phyloP scores from a whole-genome alignment of 352 stramenopile species.

The Globisporangium emineosum region DNA sequence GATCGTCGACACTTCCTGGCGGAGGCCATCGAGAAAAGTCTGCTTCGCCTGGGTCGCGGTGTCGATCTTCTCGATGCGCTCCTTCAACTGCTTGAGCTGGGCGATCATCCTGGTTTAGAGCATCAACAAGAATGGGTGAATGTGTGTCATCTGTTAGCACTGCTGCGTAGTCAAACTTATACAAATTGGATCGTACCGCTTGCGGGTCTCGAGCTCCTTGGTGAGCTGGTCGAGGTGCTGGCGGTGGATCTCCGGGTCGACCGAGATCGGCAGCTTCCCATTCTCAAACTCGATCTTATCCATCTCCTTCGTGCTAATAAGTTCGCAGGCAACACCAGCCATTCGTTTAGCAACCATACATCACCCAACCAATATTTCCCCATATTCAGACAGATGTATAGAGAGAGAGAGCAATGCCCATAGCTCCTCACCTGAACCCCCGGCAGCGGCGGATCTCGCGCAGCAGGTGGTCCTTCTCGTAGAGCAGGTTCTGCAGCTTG shows the following conservation, averaged over 20 bases:
- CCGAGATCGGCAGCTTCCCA: slow-evolving; percentile 49
- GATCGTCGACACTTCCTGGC: slow-evolving; percentile 45
- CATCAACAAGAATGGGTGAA: background rate
- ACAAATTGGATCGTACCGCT: slow-evolving; percentile 41
- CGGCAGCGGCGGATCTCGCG: slow-evolving; percentile 73
- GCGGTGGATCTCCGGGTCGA: slow-evolving; percentile 47
- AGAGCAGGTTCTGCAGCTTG: slow-evolving; percentile 78
- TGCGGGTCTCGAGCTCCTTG: slow-evolving; percentile 53
- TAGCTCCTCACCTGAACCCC: slow-evolving; percentile 39
- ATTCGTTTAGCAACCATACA: background rate
- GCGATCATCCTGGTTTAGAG: slow-evolving; percentile 34
- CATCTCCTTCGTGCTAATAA: slow-evolving; percentile 62
- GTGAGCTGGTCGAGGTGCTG: slow-evolving; percentile 69
- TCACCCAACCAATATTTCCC: background rate
- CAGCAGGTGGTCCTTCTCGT: slow-evolving; percentile 80
- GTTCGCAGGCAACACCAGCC: background rate
- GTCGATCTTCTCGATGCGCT: slow-evolving; percentile 58
- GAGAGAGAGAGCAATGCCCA: background rate
- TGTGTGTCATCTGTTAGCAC: background rate
- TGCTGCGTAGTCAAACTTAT: no score
- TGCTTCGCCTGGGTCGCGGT: slow-evolving; percentile 56
- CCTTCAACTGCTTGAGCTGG: slow-evolving; percentile 59
- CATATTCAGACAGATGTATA: background rate
- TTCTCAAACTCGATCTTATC: slow-evolving; percentile 72
- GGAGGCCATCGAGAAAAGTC: slow-evolving; percentile 50